Conservation (phyloP, 1,139 yeast genomes). For the Suhomyces coccinellae region DNA sequence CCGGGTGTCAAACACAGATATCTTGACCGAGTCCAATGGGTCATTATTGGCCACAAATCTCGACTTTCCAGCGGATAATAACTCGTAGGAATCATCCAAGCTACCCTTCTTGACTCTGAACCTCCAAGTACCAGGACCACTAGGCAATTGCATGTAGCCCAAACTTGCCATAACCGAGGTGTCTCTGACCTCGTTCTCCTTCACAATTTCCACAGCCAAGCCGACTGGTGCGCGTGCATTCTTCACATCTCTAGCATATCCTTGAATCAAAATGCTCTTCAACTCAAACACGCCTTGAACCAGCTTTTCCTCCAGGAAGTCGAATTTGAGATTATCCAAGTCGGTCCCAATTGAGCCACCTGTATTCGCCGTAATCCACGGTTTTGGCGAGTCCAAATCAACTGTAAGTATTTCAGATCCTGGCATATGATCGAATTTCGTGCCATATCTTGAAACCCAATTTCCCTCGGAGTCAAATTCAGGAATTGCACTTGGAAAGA, state of each 20-base stretch:
- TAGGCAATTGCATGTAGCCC: conserved; percentile 75
- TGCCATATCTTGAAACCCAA: conserved; percentile 15
- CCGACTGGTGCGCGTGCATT: conserved; percentile 50
- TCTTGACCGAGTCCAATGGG: conserved; percentile 18
- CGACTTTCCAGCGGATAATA: conserved; percentile 39
- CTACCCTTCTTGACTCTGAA: conserved; percentile 45
- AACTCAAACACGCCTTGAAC: conserved; percentile 30
- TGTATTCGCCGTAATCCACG: conserved; percentile 62
- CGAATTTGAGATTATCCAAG: conserved; percentile 57
- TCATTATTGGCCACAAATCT: conserved; percentile 28
- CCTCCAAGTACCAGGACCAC: conserved; percentile 67
- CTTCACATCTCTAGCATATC: conserved; percentile 55
- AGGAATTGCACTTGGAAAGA: conserved; percentile 37
- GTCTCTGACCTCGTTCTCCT: conserved; percentile 34
- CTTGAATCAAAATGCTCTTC: conserved; percentile 62
- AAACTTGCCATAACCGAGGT: conserved; percentile 70
- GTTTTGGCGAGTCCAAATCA: conserved; percentile 61
- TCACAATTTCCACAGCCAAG: conserved; percentile 43
- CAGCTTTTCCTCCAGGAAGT: conserved; percentile 22
- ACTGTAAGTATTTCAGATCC: conserved; percentile 51
- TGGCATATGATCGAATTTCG: conserved; percentile 39
- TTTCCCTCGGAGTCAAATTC: conserved; percentile 43
- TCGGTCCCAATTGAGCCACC: conserved; percentile 47
- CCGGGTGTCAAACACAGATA: conserved; percentile 39
- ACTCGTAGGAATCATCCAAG: conserved; percentile 38